phyloP scores from a whole-genome alignment of 2,329 filamentous ascomycete species.

The Orbilia brochopaga region DNA sequence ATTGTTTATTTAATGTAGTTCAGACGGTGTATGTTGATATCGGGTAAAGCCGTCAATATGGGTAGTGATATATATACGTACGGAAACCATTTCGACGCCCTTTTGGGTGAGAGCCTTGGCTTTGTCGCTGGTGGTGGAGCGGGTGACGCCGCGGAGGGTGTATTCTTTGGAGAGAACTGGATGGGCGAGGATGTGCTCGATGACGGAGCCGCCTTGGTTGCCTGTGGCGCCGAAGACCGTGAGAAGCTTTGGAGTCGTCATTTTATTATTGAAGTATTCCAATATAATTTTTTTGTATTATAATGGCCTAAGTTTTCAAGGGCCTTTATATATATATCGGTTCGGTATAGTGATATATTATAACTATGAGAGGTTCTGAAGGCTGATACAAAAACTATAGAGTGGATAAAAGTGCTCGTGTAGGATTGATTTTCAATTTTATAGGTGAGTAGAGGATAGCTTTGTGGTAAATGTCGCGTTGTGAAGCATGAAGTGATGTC shows the following conservation, averaged over 20 bases:
- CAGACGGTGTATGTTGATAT: no score
- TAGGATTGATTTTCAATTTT: no score
- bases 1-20: no score
- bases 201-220: slow-evolving; percentile 62
- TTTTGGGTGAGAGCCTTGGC: slow-evolving; percentile 58
- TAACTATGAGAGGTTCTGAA: no score
- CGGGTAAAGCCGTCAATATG: no score
- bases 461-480: neutral
- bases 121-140: slow-evolving; percentile 59
- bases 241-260: slow-evolving; percentile 54
- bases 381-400: no score
- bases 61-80: slow-evolving; percentile 8
- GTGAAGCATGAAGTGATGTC: neutral
- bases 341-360: no score
- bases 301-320: neutral
- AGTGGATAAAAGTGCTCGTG: no score
- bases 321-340: no score
- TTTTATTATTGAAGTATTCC: slow-evolving; percentile 21
- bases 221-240: slow-evolving; percentile 63
- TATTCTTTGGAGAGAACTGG: slow-evolving; percentile 60
- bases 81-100: slow-evolving; percentile 60
- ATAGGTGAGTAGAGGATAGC: no score
- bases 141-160: slow-evolving; percentile 62
- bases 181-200: slow-evolving; percentile 61
- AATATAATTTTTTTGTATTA: neutral